Evolutionary conservation across 1,139 yeast genomes (phyloP).

Genomic region (Saccharomyces pastorianus): DNA sequence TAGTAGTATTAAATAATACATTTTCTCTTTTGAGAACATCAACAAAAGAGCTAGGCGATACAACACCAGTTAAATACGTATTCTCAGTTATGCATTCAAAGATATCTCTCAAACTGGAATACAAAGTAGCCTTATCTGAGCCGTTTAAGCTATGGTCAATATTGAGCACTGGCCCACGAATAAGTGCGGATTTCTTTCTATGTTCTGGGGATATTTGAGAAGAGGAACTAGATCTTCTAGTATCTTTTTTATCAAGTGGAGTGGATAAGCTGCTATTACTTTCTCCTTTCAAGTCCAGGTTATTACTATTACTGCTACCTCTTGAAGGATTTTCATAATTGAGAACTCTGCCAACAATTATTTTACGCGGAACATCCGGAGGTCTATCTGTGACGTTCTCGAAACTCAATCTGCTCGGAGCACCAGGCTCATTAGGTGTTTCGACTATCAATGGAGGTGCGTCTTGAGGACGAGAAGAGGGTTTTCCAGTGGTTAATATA

Average conservation of each 20-base stretch:
- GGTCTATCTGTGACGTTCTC: neutral
- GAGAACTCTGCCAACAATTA: conserved; percentile 32
- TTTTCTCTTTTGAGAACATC: conserved; percentile 73
- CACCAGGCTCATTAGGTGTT: neutral
- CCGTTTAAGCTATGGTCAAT: conserved; percentile 43
- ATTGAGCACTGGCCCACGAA: conserved; percentile 77
- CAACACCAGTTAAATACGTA: conserved; percentile 65
- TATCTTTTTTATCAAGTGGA: neutral
- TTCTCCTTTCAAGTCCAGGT: neutral
- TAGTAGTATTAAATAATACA: conserved; percentile 75
- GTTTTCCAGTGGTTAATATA: neutral
- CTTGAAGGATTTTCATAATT: neutral
- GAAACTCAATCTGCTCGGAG: neutral
- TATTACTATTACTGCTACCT: neutral
- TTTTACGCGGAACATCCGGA: conserved; percentile 45
- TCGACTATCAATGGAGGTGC: neutral
- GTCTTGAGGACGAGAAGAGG: neutral
- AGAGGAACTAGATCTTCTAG: conserved; percentile 3
- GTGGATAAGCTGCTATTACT: neutral
- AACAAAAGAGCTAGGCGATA: conserved; percentile 69
- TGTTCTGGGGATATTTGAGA: conserved; percentile 45
- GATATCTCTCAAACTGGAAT: conserved; percentile 71
- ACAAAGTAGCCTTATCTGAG: conserved; percentile 41
- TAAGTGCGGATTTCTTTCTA: conserved; percentile 69
- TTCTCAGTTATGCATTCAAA: conserved; percentile 79